Evolutionary conservation across 805 yeast genomes (phyloP), one percentile per base, ranked within the genome.

Genomic region (Candida khao-thaluensis): DNA sequence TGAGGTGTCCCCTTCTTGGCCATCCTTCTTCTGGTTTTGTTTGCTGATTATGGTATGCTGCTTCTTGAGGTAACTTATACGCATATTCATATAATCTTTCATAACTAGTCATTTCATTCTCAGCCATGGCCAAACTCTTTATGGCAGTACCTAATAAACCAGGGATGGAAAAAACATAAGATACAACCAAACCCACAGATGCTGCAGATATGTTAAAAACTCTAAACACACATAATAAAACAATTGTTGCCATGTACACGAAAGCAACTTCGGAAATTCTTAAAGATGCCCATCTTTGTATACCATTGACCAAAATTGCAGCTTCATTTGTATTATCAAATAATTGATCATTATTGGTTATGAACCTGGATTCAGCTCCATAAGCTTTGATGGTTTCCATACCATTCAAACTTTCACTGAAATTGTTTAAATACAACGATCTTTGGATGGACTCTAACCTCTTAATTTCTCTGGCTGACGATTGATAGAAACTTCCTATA

Each of bases 51-150:
- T 50, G 75, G 59, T 72, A 76, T 0, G 83, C 72, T 1, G 84
- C 84, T 57, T 86, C 95, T 50, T 79, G 80, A 1, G 79, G 81
- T 39, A 87, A 59, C 14, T 74, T 64, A 45, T 64, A 67, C 1
- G 85, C 88, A 43, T 62, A 65, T 28, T 54, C 53, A 34, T 58
- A 51, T 9, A 66, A 41, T 53, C 71, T 60, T 44, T 66, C 71
- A 16, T 53, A 66, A 2, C 66, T 57, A 30, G 65, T 66, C 66
- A 66, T 59, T 38, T 63, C 68, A 43, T 62, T 64, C 40, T 66
- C 71, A 25, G 60, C 63, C 44, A 60, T 60, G 3, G 71, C 59
- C 35, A 40, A 49, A 22, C 55, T 46, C 45, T 66, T 54, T 30
- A 65, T 48, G 32, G 56, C 47, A 52, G 57, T 50, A 3, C 65